A percentile compares a stretch with the other conserved stretches of the same genome.
Evolutionary conservation across 148 eudicot species (phyloP).

Genomic region (Silene uniflora): DNA sequence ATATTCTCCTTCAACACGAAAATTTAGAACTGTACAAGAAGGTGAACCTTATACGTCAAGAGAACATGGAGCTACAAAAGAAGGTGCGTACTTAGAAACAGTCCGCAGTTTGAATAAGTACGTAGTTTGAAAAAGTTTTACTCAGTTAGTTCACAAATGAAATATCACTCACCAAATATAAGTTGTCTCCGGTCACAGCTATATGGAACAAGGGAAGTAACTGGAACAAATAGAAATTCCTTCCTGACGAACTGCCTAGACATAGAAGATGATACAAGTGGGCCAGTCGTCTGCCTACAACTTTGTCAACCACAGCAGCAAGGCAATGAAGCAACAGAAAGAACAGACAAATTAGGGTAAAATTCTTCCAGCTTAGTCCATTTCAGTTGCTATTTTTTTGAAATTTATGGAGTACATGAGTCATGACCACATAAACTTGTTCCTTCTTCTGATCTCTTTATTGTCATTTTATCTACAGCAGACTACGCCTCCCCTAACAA

Average conservation of each 20-base stretch:
- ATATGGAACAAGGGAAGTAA: constrained; percentile 36
- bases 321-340: constrained; percentile 31
- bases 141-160: background rate
- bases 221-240: constrained; percentile 26
- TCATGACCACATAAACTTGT: constrained; percentile 1
- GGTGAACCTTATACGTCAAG: constrained; percentile 45
- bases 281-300: constrained; percentile 46
- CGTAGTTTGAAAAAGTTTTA: background rate
- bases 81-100: constrained; percentile 31
- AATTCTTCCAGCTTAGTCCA: constrained; percentile 2
- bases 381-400: background rate
- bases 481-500: constrained; percentile 27
- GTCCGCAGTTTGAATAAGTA: too few relatives aligned
- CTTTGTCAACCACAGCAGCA: constrained; percentile 65
- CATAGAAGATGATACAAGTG: constrained; percentile 42
- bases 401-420: background rate
- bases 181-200: constrained; percentile 32
- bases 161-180: constrained; percentile 2
- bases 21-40: constrained; percentile 65
- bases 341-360: constrained; percentile 33
- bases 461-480: constrained; percentile 14
- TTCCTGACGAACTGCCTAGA: constrained; percentile 18
- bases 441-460: background rate
- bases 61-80: constrained; percentile 47
- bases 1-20: constrained; percentile 56